Evolutionary conservation across 768 basidiomycete genomes (phyloP).

Genomic region (Suillus tomentosus): DNA sequence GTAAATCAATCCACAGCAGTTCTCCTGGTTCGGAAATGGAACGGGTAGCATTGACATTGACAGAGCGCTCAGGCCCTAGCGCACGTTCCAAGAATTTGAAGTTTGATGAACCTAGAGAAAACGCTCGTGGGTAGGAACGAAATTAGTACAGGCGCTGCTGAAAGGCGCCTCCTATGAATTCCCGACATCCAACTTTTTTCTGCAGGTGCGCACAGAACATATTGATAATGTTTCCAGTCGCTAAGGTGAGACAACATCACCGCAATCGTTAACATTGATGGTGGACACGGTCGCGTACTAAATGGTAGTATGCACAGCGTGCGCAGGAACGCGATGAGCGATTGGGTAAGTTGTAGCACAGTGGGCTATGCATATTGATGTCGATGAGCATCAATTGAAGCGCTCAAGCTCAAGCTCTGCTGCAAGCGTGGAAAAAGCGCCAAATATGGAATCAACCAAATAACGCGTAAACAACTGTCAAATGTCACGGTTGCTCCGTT

Average conservation of each 20-base stretch:
- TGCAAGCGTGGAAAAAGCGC: background rate
- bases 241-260: conserved; percentile 24
- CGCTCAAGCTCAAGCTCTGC: no score
- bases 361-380: no score
- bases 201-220: conserved; percentile 22
- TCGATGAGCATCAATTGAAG: no score
- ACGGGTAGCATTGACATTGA: conserved; percentile 35
- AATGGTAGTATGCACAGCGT: no score
- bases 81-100: background rate
- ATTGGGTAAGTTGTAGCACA: no score
- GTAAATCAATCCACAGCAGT: conserved; percentile 48
- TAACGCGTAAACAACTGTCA: background rate
- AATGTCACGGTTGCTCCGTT: no score
- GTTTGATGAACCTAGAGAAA: background rate
- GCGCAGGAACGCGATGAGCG: no score
- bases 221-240: conserved; percentile 28
- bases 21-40: conserved; percentile 32
- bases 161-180: conserved; percentile 51
- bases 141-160: conserved; percentile 40
- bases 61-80: conserved; percentile 15
- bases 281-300: conserved; percentile 27
- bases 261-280: conserved; percentile 9
- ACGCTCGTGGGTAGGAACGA: conserved; percentile 28
- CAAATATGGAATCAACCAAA: background rate
- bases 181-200: conserved; percentile 40